Base-by-base conservation (phyloP, 2,329 filamentous ascomycete genomes). In the Pestalotiopsis sp. region DNA sequence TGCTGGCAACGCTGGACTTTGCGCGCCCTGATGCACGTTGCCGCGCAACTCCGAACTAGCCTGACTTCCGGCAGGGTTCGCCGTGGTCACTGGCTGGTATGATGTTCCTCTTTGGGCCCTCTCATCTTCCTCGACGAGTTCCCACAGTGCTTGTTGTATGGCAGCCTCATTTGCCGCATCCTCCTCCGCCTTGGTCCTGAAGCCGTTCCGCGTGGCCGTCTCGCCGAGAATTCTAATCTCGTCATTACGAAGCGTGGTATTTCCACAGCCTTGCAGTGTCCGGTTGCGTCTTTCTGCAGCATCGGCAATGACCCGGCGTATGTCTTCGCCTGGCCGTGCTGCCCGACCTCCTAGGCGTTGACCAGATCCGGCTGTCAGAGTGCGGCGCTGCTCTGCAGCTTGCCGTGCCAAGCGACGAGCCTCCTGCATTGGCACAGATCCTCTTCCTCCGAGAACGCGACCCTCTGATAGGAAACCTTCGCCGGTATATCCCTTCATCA, bases 91-190 rank as follows among this genome's bases (percentile, higher is more conserved):
- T 68, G 78, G 75, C 66, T 87, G 83, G 74, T 90, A 86, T 17
- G 81, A 84, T 66, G 82, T 79, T n/a, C 89, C 88, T 71, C 89
- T 87, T 73, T 85, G 86, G 52, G 75, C 75, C 70, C 79, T 81
- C 70, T 92, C 88, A 70, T 97, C 94, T 77, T 97, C 90, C 76
- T 97, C 92, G 31, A 96, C 91, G 20, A 97, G 84, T 75, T 98
- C 95, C 83, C 93, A 94, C 40, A 97, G 84, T 0, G 94, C 94
- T 75, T 95, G 90, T 66, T 94, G 90, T 70, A 97, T 97, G 4
- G 95, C 95, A 27, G 89, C 86, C 68, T 97, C 93, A 74, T 97
- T 97, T 3, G 94, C 95, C 73, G 94, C 91, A 67, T 97, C 94
- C 78, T 97, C 93, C 72, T 97, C 93, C 0, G 93, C 94, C 75